A percentile compares a stretch with the other conserved stretches of the same genome.
Conservation (phyloP, 2,329 filamentous ascomycete genomes). For the Colletotrichum camelliae region DNA sequence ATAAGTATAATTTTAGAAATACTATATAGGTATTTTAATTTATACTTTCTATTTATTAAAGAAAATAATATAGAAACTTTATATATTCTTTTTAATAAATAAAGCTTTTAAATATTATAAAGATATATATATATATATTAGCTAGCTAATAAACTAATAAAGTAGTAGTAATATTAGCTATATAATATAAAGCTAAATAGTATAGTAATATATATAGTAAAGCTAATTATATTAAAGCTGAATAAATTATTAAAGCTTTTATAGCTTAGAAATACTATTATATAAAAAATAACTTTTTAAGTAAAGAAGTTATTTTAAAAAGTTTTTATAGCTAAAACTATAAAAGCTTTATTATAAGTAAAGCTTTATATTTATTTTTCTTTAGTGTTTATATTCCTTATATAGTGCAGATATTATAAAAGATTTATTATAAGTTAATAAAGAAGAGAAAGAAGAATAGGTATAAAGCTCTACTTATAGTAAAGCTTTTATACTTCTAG, state of each 20-base stretch:
- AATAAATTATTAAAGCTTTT: not conserved
- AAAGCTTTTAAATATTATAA: not conserved
- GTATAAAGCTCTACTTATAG: too few relatives aligned
- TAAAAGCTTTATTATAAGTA: not conserved
- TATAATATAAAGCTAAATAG: not conserved
- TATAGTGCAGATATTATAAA: too few relatives aligned
- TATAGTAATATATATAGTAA: not conserved
- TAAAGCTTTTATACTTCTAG: too few relatives aligned
- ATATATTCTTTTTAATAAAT: not conserved
- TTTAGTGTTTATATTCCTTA: not conserved
- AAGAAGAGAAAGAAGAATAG: too few relatives aligned
- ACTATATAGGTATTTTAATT: not conserved
- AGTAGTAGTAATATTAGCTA: not conserved
- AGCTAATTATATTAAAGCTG: not conserved
- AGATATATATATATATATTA: too few relatives aligned
- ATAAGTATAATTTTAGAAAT: not conserved
- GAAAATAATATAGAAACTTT: not conserved
- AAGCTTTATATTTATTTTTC: not conserved
- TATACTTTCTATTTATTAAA: not conserved
- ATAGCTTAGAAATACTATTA: not conserved
- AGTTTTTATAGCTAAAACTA: not conserved
- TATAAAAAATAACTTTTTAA: not conserved
- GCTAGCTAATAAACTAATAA: not conserved
- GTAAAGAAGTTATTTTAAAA: not conserved
- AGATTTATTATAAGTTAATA: too few relatives aligned